These are phyloP conservation scores for Metarhizium guizhouense DNA, from an alignment of 2,329 filamentous ascomycete species.

Conservation along the genomic window DNA sequence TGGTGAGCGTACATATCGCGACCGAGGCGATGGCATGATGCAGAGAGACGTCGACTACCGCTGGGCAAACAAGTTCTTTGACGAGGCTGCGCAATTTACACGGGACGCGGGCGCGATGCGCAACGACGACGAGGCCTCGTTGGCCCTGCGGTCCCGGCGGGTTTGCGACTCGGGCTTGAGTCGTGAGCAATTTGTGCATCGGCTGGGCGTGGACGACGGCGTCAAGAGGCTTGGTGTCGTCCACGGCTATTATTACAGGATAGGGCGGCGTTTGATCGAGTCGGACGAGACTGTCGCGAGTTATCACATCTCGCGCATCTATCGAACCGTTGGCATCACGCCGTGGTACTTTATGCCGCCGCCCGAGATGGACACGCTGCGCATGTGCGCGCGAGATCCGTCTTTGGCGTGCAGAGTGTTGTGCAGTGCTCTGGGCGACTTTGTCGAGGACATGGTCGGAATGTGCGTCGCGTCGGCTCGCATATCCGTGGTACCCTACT, in stretches of 20 bases:
- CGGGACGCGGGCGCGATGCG: neutral
- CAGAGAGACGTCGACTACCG: slow-evolving; percentile 13
- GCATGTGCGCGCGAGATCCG: slow-evolving; percentile 12
- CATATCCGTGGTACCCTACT: slow-evolving; percentile 1
- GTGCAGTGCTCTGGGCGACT: slow-evolving; percentile 6
- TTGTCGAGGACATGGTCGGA: slow-evolving; percentile 9
- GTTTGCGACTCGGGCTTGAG: slow-evolving; percentile 14
- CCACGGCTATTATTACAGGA: neutral
- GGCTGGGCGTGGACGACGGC: slow-evolving; percentile 1
- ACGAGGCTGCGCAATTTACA: slow-evolving; percentile 4
- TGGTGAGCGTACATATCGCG: slow-evolving; percentile 9
- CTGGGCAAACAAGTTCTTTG: slow-evolving; percentile 14
- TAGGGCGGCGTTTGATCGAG: slow-evolving; percentile 11
- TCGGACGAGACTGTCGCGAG: slow-evolving; percentile 4
- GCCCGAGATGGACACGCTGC: slow-evolving; percentile 9
- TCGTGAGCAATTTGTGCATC: slow-evolving; percentile 1
- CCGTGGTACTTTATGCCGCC: slow-evolving; percentile 17
- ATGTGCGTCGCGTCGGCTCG: slow-evolving; percentile 8
- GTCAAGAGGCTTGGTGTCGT: slow-evolving; percentile 4
- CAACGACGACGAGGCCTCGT: neutral
- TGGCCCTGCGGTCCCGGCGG: slow-evolving; percentile 5
- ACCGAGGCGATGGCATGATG: neutral
- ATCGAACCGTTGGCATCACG: slow-evolving; percentile 11
- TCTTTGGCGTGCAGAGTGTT: slow-evolving; percentile 3
- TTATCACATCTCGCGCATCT: slow-evolving; percentile 13